Conservation (phyloP, 148 eudicot genomes). For the Mesembryanthemum crystallinum region DNA sequence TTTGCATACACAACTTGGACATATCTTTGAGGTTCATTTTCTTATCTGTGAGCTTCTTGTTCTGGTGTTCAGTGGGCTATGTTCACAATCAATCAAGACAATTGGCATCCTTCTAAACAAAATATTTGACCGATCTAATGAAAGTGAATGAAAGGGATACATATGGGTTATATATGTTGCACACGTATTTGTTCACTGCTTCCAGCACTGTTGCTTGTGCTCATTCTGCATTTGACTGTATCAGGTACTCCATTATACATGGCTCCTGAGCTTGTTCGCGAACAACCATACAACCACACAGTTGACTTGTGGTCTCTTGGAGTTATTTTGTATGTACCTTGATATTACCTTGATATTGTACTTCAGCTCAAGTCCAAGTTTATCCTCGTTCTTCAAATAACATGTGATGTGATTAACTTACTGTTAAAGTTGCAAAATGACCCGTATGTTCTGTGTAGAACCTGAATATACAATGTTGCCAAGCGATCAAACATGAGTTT, state of each 20-base stretch:
- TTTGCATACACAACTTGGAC: neutral
- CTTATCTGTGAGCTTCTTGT: neutral
- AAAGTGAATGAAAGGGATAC: neutral
- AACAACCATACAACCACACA: conserved; percentile 99
- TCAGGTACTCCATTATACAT: conserved; percentile 97
- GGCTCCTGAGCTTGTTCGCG: conserved; percentile 99
- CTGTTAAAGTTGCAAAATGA: neutral
- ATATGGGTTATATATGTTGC: neutral
- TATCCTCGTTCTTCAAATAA: neutral
- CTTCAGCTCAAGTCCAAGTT: neutral
- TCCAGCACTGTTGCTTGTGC: neutral
- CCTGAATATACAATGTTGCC: too few species aligned
- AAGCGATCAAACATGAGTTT: too few species aligned
- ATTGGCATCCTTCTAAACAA: too few species aligned
- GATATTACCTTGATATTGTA: conserved; percentile 10
- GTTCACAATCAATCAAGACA: too few species aligned
- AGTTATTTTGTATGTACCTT: conserved; percentile 75
- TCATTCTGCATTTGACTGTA: conserved; percentile 6
- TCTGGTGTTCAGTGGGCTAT: neutral
- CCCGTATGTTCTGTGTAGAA: too few species aligned
- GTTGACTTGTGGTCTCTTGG: conserved; percentile 99
- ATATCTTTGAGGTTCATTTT: neutral
- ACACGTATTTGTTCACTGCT: neutral
- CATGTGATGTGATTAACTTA: neutral
- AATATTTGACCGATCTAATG: neutral